Conservation (phyloP, 345 rosid genomes). For the Rhodamnia argentea region DNA sequence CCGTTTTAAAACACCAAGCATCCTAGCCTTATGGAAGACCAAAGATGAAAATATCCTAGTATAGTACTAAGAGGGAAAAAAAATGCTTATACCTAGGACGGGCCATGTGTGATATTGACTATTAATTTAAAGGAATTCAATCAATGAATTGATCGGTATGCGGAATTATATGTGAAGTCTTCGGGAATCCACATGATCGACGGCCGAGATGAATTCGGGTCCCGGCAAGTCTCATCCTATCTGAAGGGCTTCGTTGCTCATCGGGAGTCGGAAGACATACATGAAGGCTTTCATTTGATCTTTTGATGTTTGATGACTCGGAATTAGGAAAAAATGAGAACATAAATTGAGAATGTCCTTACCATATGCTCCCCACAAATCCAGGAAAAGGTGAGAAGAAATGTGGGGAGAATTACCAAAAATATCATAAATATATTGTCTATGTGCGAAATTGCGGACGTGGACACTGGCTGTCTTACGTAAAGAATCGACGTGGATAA, state of each 20-base stretch:
- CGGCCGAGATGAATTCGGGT: not conserved
- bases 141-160: too few species aligned
- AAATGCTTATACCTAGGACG: not conserved
- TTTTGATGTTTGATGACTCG: not conserved
- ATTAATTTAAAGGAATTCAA: too few species aligned
- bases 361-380: too few species aligned
- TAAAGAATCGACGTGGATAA: too few species aligned
- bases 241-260: not conserved
- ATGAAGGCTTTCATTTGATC: not conserved
- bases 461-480: too few species aligned
- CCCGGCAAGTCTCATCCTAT: too few species aligned
- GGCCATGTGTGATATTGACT: too few species aligned
- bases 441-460: too few species aligned
- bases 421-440: too few species aligned
- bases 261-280: not conserved
- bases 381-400: too few species aligned
- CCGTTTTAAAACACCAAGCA: not conserved
- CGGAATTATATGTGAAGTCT: too few species aligned
- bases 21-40: not conserved
- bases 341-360: not conserved
- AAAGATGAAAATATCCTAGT: not conserved
- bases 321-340: not conserved
- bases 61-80: not conserved
- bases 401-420: too few species aligned
- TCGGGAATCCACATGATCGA: not conserved